A percentile compares a stretch with the other conserved stretches of the same genome.
phyloP scores from a whole-genome alignment of 1,284 basidiomycete genomes.

The Rhodotorula sp. region DNA sequence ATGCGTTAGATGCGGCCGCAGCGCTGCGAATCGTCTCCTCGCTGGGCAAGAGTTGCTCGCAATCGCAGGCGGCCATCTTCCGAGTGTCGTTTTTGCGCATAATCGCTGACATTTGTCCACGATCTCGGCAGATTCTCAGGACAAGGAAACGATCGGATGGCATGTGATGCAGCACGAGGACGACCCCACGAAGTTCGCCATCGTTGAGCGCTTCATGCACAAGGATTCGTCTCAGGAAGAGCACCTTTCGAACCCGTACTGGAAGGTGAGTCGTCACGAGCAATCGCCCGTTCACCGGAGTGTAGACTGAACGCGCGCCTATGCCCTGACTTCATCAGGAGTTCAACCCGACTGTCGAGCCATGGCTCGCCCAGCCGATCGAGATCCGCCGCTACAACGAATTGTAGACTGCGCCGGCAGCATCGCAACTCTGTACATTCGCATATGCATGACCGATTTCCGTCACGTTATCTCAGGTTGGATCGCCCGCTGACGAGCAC shows the following conservation, averaged over 20 bases:
- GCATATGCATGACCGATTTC: no score
- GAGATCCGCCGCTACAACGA: conserved; percentile 21
- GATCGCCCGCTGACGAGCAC: no score
- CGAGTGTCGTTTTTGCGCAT: no score
- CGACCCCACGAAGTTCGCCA: conserved; percentile 19
- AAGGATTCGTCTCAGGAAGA: conserved; percentile 18
- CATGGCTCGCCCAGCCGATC: conserved; percentile 23
- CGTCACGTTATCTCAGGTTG: no score
- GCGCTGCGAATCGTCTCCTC: no score
- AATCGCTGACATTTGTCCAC: background rate
- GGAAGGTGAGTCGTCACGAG: background rate
- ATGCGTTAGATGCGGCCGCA: no score
- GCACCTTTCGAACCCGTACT: conserved; percentile 27
- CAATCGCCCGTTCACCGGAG: background rate
- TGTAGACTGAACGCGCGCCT: background rate
- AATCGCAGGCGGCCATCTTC: no score
- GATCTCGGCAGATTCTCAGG: background rate
- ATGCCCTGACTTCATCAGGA: background rate
- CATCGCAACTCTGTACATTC: background rate
- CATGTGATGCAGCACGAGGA: conserved; percentile 16
- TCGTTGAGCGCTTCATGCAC: conserved; percentile 24
- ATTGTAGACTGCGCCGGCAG: background rate
- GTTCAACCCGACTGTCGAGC: conserved; percentile 28
- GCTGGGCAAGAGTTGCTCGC: no score
- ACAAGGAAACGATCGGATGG: conserved; percentile 21